Base-by-base conservation (phyloP, 257 asterid species). In the Solanum bulbocastanum region DNA sequence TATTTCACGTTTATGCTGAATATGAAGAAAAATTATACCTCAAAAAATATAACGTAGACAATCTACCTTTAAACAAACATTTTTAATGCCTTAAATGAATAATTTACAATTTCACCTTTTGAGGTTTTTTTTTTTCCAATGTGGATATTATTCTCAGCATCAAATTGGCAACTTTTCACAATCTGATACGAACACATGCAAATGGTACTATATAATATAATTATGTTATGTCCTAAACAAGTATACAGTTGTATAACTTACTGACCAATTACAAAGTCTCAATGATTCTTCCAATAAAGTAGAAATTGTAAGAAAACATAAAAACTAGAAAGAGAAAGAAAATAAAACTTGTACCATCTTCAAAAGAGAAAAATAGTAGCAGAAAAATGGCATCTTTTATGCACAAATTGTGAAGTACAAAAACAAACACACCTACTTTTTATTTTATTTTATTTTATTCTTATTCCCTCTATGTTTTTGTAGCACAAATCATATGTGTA, bases 391-490 rank as follows among this genome's bases (percentile, higher is more conserved):
- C 30, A 81, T 81, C 20, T 46, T 81, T 81, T 81, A 81, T n/a
- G 85, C 13, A 81, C 68, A 49, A 62, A 23, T 62, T 62, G 18
- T 52, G 0, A 46, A 81, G 85, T 81, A 81, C 85, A 30, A 81
- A 79, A 44, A 79, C 84, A 81, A 81, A 81, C 85, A 30, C 85
- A 46, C 68, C 42, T 81, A 81, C 85, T 46, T 81, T 46, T 22
- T 30, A 30, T 30, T 44, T 11, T 33, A 30, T 30, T 44, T 11
- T 33, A 32, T 44, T 52, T 52, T 5, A 46, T 81, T 81, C 85
- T 16, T 79, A 46, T 46, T 46, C 85, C 37, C 10, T 5, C 65
- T 8, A 52, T 52, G n/a, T 6, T 52, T 52, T 16, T 56, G 2
- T 56, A 56, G n/a, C 62, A 52, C 23, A 52, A 52, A 52, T 14